phyloP scores from a whole-genome alignment of 441 rosid genomes.

The Breynia disticha region DNA sequence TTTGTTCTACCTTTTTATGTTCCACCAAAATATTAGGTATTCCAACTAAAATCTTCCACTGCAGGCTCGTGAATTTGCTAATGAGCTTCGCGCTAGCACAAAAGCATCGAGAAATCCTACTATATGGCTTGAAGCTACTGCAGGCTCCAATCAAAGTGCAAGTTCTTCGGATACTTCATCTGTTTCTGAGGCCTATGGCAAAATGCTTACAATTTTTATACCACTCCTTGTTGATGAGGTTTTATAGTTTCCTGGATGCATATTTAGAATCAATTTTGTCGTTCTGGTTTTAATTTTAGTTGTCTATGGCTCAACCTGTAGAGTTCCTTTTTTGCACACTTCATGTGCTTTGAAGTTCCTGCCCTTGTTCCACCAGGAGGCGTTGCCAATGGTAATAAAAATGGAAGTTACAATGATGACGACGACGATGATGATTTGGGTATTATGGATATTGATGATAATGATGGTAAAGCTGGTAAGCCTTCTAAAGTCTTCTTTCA shows the following conservation, averaged over 20 bases:
- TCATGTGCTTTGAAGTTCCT: constrained; percentile 99
- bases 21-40: not conserved
- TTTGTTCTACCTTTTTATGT: not conserved
- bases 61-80: constrained; percentile 99
- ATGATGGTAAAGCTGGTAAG: constrained; percentile 66
- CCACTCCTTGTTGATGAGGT: constrained; percentile 99
- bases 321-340: constrained; percentile 99
- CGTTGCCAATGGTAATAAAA: constrained; percentile 51
- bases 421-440: constrained; percentile 80
- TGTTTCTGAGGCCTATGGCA: constrained; percentile 96
- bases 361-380: constrained; percentile 93
- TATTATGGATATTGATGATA: constrained; percentile 94
- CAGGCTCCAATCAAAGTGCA: constrained; percentile 73
- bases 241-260: constrained; percentile 13
- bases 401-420: constrained; percentile 46
- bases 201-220: constrained; percentile 96
- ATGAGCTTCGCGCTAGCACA: constrained; percentile 99
- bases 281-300: constrained; percentile 1
- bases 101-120: constrained; percentile 95
- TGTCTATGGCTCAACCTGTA: constrained; percentile 32
- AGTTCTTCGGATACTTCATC: constrained; percentile 72
- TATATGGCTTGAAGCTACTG: constrained; percentile 90
- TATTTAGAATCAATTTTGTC: constrained; percentile 1
- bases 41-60: constrained; percentile 17
- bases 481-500: constrained; percentile 11